phyloP scores from a whole-genome alignment of 495 filamentous ascomycete species.

The Delitschia confertaspora region DNA sequence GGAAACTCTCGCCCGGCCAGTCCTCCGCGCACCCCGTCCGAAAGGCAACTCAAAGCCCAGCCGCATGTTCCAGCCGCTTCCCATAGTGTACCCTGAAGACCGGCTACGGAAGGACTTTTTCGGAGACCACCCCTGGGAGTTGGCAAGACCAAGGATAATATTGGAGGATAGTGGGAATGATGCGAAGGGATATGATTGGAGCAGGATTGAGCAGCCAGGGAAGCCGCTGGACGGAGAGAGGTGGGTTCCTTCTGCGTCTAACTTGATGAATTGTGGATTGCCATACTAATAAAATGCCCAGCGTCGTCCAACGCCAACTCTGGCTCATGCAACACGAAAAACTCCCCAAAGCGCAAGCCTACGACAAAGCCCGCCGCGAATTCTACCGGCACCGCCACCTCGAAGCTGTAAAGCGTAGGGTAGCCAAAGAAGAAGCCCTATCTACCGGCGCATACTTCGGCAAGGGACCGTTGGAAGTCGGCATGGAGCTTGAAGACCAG shows the following conservation, averaged over 20 bases:
- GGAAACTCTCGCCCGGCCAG: constrained; percentile 62
- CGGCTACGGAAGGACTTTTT: constrained; percentile 71
- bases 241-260: constrained; percentile 38
- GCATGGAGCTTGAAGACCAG: constrained; percentile 73
- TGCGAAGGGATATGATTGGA: constrained; percentile 65
- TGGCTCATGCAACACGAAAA: constrained; percentile 64
- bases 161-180: constrained; percentile 83
- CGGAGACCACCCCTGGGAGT: constrained; percentile 92
- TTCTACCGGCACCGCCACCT: constrained; percentile 77
- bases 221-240: constrained; percentile 78
- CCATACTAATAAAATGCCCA: constrained; percentile 33
- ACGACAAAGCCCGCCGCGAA: constrained; percentile 79
- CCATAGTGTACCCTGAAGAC: constrained; percentile 79
- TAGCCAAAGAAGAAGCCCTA: constrained; percentile 82
- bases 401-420: constrained; percentile 73
- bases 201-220: constrained; percentile 64
- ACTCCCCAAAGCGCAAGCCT: constrained; percentile 58
- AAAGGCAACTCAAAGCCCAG: constrained; percentile 45
- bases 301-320: constrained; percentile 87
- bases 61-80: constrained; percentile 68
- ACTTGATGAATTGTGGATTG: background rate
- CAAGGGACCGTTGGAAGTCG: constrained; percentile 58
- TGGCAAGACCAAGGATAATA: constrained; percentile 77
- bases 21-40: constrained; percentile 11
- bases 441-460: constrained; percentile 81